Conservation (phyloP, 805 yeast species). For the Saturnispora sanitii region DNA sequence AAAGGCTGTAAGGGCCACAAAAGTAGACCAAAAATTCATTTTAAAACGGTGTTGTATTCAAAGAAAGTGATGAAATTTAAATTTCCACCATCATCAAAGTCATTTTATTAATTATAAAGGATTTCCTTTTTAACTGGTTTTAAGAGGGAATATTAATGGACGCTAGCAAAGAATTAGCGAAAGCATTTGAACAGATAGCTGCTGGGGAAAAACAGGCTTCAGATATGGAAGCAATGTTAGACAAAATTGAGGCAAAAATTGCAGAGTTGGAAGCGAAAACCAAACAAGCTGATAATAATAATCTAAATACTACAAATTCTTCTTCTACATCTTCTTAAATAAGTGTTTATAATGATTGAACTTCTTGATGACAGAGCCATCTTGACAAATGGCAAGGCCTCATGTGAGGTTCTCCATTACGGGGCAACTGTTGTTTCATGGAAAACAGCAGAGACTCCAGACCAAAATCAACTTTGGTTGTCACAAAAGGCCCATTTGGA, state of each 20-base stretch:
- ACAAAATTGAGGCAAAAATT: constrained; percentile 53
- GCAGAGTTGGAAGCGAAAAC: constrained; percentile 37
- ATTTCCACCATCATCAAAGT: too few relatives aligned
- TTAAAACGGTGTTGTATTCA: too few relatives aligned
- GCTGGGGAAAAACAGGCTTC: constrained; percentile 17
- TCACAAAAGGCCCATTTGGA: constrained; percentile 72
- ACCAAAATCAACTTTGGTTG: constrained; percentile 77
- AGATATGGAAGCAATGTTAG: constrained; percentile 53
- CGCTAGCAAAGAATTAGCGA: background rate
- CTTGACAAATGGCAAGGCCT: constrained; percentile 42
- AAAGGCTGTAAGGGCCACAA: too few relatives aligned
- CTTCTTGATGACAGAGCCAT: constrained; percentile 55
- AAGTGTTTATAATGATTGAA: constrained; percentile 43
- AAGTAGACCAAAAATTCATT: too few relatives aligned
- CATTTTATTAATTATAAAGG: too few relatives aligned
- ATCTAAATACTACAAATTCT: background rate
- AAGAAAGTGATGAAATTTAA: too few relatives aligned
- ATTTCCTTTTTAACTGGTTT: too few relatives aligned
- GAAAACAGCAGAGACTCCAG: constrained; percentile 48
- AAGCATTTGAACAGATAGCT: background rate
- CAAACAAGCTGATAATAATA: background rate
- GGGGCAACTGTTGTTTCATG: constrained; percentile 90
- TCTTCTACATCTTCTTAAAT: background rate
- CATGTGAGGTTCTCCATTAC: constrained; percentile 61
- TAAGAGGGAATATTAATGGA: background rate